These are phyloP conservation scores for Wallacemonas sp. DNA, from an alignment of 208 protist genomes.

Conservation along the genomic window DNA sequence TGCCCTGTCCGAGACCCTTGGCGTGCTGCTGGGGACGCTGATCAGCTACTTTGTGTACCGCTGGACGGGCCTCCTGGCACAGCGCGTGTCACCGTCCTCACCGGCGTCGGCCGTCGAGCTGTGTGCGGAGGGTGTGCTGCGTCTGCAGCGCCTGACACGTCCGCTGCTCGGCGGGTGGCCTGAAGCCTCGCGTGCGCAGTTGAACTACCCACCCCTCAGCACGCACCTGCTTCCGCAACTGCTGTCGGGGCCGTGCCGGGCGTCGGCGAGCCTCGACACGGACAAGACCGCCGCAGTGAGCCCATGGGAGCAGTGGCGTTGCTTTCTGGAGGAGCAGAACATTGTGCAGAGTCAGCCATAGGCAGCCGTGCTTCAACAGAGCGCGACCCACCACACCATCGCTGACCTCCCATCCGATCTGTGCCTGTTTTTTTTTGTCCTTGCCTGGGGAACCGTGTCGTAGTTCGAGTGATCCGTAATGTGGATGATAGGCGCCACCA, in stretches of 20 bases:
- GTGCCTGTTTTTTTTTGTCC: too few relatives aligned
- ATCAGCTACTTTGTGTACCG: constrained; percentile 13
- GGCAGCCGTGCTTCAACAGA: too few relatives aligned
- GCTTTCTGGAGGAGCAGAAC: neutral
- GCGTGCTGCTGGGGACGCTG: neutral
- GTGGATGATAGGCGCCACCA: too few relatives aligned
- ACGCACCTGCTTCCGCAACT: neutral
- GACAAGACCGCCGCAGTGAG: neutral
- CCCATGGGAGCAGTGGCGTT: neutral
- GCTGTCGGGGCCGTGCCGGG: neutral
- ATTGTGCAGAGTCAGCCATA: neutral
- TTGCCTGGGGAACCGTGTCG: too few relatives aligned
- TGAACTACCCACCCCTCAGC: constrained; percentile 1
- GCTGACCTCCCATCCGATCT: too few relatives aligned
- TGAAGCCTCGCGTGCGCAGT: neutral
- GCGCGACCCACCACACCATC: too few relatives aligned
- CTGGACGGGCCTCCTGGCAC: neutral
- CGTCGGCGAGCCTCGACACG: neutral
- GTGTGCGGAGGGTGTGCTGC: neutral
- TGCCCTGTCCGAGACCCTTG: neutral
- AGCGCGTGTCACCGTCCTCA: neutral
- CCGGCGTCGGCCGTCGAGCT: too few relatives aligned
- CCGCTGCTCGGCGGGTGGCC: constrained; percentile 2
- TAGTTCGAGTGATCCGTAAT: too few relatives aligned
- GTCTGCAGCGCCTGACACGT: constrained; percentile 2